phyloP scores from a whole-genome alignment of 306 rosid species.

The Trifolium repens region DNA sequence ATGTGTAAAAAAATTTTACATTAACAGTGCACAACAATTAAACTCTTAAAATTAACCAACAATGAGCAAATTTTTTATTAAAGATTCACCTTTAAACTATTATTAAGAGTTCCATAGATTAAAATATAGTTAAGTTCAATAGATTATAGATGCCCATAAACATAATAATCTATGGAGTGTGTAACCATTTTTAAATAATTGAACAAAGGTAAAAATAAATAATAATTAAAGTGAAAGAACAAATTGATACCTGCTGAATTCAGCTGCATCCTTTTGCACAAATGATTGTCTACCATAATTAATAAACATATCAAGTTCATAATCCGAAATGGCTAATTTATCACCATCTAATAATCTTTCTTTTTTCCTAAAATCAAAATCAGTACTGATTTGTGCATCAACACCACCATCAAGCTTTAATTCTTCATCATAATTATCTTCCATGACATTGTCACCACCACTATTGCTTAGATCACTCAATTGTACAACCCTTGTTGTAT shows the following conservation, averaged over 20 bases:
- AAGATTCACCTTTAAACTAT: too few species aligned
- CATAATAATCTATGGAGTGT: too few species aligned
- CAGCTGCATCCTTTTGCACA: not conserved
- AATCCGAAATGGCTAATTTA: not conserved
- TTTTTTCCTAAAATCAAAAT: not conserved
- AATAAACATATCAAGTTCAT: not conserved
- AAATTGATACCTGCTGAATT: not conserved
- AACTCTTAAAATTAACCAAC: too few species aligned
- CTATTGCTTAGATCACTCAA: not conserved
- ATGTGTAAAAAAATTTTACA: too few species aligned
- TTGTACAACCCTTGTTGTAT: not conserved
- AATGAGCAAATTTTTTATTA: too few species aligned
- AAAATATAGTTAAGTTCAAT: too few species aligned
- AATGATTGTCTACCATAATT: not conserved
- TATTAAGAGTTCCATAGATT: too few species aligned
- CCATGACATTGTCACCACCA: not conserved
- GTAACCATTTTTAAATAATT: too few species aligned
- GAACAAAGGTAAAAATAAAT: not conserved
- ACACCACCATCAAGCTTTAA: not conserved
- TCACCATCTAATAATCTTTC: not conserved
- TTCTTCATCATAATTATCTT: not conserved
- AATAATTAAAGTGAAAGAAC: not conserved
- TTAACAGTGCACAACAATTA: too few species aligned
- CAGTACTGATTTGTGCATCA: not conserved
- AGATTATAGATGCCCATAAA: too few species aligned